Base-by-base conservation (phyloP, 2,329 filamentous ascomycete genomes). In the Cytospora piceae region DNA sequence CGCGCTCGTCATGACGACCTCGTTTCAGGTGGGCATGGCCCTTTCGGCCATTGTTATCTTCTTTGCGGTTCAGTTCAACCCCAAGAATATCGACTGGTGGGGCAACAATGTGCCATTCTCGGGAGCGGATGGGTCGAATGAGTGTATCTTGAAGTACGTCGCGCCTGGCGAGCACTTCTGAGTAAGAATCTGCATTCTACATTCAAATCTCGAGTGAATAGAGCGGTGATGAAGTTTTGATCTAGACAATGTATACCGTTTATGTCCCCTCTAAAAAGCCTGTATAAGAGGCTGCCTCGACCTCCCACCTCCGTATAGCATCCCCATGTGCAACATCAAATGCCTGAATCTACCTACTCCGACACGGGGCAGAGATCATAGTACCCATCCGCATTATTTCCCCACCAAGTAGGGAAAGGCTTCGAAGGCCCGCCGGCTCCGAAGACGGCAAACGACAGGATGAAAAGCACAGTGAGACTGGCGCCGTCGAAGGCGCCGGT, bases 391-490 rank as follows among this genome's bases (percentile, higher is more conserved):
- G 37, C 66, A 34, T 84, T 83, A 60, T 85, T 86, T 0, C 83
- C 83, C 82, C 83, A 85, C 83, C 83, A 86, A 2, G 70, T 72
- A 0, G 83, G 83, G 70, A 86, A 85, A 0, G 80, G 77, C 12
- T 75, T 71, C 0, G 79, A 72, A 1, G 69, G 65, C 0, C 81
- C 81, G 34, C 81, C 81, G 3, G 81, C 82, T 0, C 83, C 84
- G 62, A 85, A 85, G 0, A 86, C 83, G 1, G 83, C 82, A 73
- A 86, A 86, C 0, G 83, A 85, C 15, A 86, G 73, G 51, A 85
- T 80, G 61, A 85, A 85, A 2, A 85, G 74, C 0, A 78, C 80
- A 1, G 76, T 73, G 4, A 84, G 75, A 65, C 77, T 79, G 9
- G 79, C 84, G 12, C 83, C 84, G 66, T 86, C 84, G 20, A 82